Evolutionary conservation across 2,329 filamentous ascomycete species (phyloP).

Genomic region (Celoporthe dispersa): DNA sequence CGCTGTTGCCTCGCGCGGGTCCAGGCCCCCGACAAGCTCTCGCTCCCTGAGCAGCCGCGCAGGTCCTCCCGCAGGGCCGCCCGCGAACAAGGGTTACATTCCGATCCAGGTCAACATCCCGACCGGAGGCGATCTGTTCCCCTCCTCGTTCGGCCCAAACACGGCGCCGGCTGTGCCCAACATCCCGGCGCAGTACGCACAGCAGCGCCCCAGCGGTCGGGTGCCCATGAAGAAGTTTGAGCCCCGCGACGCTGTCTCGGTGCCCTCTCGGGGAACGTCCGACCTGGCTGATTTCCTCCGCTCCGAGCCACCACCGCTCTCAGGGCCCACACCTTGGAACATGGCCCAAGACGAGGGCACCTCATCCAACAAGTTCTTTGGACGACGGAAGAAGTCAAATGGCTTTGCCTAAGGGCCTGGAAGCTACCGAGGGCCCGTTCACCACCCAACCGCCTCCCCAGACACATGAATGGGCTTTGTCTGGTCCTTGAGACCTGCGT

Average conservation of each 20-base stretch:
- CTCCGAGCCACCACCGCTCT: constrained; percentile 63
- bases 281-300: constrained; percentile 76
- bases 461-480: not conserved
- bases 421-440: not conserved
- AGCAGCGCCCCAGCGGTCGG: constrained; percentile 38
- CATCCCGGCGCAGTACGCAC: constrained; percentile 20
- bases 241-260: constrained; percentile 55
- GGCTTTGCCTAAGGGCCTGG: constrained; percentile 17
- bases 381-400: constrained; percentile 27
- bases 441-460: not conserved
- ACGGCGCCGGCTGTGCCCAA: constrained; percentile 33
- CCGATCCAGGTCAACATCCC: constrained; percentile 59
- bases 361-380: constrained; percentile 25
- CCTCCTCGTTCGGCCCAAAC: constrained; percentile 39
- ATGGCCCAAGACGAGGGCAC: constrained; percentile 14
- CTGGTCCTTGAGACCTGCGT: not conserved
- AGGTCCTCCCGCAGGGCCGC: constrained; percentile 9
- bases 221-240: constrained; percentile 63
- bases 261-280: constrained; percentile 54
- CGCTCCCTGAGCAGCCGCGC: constrained; percentile 44
- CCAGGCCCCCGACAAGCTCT: constrained; percentile 35
- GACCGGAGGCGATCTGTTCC: constrained; percentile 47
- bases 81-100: constrained; percentile 47
- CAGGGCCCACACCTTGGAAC: constrained; percentile 11
- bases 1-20: constrained; percentile 32